These are phyloP conservation scores for Fistulina hepatica DNA, from an alignment of 1,284 basidiomycete genomes.

Conservation along the genomic window DNA sequence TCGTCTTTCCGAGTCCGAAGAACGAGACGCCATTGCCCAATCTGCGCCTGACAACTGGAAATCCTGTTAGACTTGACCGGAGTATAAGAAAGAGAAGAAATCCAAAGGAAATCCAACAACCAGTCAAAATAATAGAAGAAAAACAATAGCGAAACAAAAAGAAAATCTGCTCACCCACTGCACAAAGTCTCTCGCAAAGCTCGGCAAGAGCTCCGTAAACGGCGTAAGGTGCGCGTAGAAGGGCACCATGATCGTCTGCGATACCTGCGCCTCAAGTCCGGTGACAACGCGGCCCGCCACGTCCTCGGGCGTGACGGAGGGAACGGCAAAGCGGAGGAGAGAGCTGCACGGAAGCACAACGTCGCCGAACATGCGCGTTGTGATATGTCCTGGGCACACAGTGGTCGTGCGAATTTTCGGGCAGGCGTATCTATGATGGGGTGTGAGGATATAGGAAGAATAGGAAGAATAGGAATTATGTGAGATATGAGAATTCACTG, in stretches of 20 bases:
- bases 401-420: constrained; percentile 75
- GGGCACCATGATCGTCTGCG: constrained; percentile 60
- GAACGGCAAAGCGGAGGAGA: constrained; percentile 63
- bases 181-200: constrained; percentile 57
- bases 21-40: too few species aligned
- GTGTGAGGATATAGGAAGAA: constrained; percentile 8
- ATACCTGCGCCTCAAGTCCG: constrained; percentile 69
- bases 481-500: neutral
- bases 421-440: constrained; percentile 47
- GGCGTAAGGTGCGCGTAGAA: constrained; percentile 58
- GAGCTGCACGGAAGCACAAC: constrained; percentile 38
- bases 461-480: constrained; percentile 14
- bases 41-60: too few species aligned
- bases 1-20: too few species aligned
- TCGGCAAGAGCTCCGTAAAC: constrained; percentile 48
- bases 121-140: constrained; percentile 2
- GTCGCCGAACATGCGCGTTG: constrained; percentile 64
- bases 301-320: constrained; percentile 58
- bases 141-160: too few species aligned
- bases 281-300: constrained; percentile 75
- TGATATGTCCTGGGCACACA: constrained; percentile 64
- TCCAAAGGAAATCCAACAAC: constrained; percentile 3
- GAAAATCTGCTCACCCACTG: constrained; percentile 51
- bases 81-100: too few species aligned
- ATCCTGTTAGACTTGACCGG: too few species aligned